phyloP scores from a whole-genome alignment of 176 grass and related monocot genomes.

The Tillandsia leiboldiana region DNA sequence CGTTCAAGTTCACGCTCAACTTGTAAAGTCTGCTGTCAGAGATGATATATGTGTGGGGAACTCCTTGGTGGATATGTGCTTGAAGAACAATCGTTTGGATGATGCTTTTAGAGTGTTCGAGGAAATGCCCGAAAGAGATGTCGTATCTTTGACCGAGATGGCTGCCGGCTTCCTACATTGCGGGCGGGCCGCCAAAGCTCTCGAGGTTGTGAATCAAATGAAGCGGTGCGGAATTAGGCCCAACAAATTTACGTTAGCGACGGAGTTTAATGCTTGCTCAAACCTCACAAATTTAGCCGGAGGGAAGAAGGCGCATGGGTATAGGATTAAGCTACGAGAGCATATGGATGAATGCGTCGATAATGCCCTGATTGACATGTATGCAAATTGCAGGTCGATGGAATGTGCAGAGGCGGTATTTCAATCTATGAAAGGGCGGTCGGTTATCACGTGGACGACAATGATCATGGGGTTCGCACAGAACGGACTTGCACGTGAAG shows the following conservation, averaged over 20 bases:
- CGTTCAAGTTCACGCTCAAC: slow-evolving; percentile 43
- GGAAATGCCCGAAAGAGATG: slow-evolving; percentile 33
- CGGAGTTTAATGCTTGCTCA: slow-evolving; percentile 25
- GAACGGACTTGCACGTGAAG: slow-evolving; percentile 27
- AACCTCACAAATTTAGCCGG: slow-evolving; percentile 13
- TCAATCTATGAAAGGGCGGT: slow-evolving; percentile 24
- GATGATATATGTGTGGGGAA: slow-evolving; percentile 39
- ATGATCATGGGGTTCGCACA: slow-evolving; percentile 53
- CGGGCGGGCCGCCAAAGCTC: slow-evolving; percentile 17
- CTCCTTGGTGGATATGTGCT: slow-evolving; percentile 60
- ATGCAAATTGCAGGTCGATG: slow-evolving; percentile 33
- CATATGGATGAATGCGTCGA: slow-evolving; percentile 22
- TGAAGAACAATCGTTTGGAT: slow-evolving; percentile 29
- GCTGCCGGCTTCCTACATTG: slow-evolving; percentile 34
- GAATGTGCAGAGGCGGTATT: slow-evolving; percentile 28
- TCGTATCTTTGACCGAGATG: slow-evolving; percentile 60
- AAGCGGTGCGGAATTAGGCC: slow-evolving; percentile 25
- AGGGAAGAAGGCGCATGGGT: slow-evolving; percentile 37
- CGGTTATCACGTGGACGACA: slow-evolving; percentile 31
- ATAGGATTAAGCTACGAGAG: slow-evolving; percentile 35
- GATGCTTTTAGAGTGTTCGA: slow-evolving; percentile 28
- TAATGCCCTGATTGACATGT: slow-evolving; percentile 57
- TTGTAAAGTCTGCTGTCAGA: slow-evolving; percentile 39
- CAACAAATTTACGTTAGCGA: slow-evolving; percentile 45
- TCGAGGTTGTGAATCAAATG: slow-evolving; percentile 32